Evolutionary conservation across 352 stramenopile species (phyloP), one percentile per base, ranked within the genome.

Genomic region (Phytophthora meadii): DNA sequence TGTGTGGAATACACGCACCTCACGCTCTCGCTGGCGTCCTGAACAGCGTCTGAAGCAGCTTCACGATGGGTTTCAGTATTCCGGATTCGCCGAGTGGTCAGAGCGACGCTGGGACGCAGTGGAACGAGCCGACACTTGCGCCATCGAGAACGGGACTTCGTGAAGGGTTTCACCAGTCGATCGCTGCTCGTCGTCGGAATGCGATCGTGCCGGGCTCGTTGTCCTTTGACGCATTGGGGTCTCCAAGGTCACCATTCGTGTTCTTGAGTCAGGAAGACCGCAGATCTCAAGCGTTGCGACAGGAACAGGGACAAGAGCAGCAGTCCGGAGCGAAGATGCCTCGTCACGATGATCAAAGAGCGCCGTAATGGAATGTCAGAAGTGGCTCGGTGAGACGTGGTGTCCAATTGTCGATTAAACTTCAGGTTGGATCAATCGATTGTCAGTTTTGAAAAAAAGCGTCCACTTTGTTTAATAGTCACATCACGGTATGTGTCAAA

Each of bases 61-160:
- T 41, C 30, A 44, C 36, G 15, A 92, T 92, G 83, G 83, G 83
- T 44, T 88, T 82, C 73, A 81, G 82, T 68, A 89, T 90, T 61
- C 83, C 79, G 25, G 72, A 90, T 54, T 89, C 81, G 6, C 73
- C 81, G 2, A 68, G 69, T 49, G 30, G 24, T 4, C 42, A 56
- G 17, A 55, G 5, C 19, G 52, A 71, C 32, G 45, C 41, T 22
- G 46, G 61, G 36, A 67, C 61, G n/a, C 66, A 74, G 14, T 54
- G 22, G 41, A 28, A 39, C 12, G 51, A 54, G n/a, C 15, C 49
- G 10, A 56, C 54, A 1, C 7, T 65, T 11, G 24, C 40, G 7
- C 34, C 54, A 9, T 59, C 54, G 0, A 53, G 24, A 54, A 11
- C 57, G 32, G 45, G 48, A 25, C 57, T 67, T 34, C 51, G 66